Evolutionary conservation across 768 basidiomycete species (phyloP), one percentile per base, ranked within the genome.

Genomic region (Naematelia aurantialba): DNA sequence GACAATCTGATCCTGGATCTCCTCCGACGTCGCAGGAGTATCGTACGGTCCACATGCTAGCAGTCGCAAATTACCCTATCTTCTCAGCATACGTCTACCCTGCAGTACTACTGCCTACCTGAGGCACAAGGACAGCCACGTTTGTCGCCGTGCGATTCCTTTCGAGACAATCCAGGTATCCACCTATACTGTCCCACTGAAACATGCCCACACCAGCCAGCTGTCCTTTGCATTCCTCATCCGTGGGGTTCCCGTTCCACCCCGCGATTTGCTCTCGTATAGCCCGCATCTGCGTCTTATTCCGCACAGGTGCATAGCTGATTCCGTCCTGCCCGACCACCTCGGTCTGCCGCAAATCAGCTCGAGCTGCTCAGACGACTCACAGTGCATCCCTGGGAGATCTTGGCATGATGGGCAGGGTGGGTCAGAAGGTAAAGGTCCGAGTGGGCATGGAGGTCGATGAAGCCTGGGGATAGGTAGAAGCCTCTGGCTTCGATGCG

Each of bases 281-380:
- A 3, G 68, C 58, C 4, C 12, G 44, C 24, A 71, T 45, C 31
- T 69, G 66, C 0, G 56, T 24, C 4, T 19, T 10, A 31, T 52
- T 58, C 3, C 60, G 52, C 21, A 70, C 60, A 3, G 74, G 74
- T 8, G 64, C 61, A 58, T 74, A 76, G 10, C 67, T 68, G 29
- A 76, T 74, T 4, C 72, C 74, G 47, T 76, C 74, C 58, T 76
- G 74, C 2, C 74, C 74, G 19, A 76, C 61, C 29, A 76, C 71
- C 48, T 76, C 74, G 45, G 71, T 70, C 70, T 72, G 54, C 0
- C 25, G 4, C 13, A 45, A 12, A 55, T 19, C 49, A 14, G 13
- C 25, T 27, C 24, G 34, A 24, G 2, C 21, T 24, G 27, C 26
- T 39, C 12, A 55, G 34, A 48, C 29, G 14, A 69, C 68, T 66